Evolutionary conservation across 176 grass and related monocot genomes (phyloP).

Genomic region (Bothriochloa decipiens): DNA sequence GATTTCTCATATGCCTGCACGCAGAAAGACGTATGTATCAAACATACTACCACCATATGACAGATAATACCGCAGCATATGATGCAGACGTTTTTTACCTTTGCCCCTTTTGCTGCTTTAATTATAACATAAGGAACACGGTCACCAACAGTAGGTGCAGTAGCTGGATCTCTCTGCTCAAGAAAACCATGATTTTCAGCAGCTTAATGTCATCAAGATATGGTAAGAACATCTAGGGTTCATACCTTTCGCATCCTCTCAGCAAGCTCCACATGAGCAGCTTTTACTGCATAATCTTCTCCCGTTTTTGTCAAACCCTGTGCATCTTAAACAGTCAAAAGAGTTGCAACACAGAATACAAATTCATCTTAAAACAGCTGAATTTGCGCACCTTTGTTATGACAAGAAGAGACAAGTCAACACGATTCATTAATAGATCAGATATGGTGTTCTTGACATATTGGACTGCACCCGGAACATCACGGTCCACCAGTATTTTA

Average conservation of each 20-base stretch:
- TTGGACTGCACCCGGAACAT: slow-evolving; percentile 90
- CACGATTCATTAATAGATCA: slow-evolving; percentile 96
- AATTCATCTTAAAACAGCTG: background rate
- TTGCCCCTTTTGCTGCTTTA: slow-evolving; percentile 96
- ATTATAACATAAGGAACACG: slow-evolving; percentile 98
- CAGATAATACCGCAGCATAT: background rate
- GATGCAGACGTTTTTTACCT: slow-evolving; percentile 51
- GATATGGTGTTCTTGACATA: slow-evolving; percentile 99
- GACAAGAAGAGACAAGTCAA: slow-evolving; percentile 96
- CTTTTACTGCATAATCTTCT: slow-evolving; percentile 94
- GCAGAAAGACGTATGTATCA: slow-evolving; percentile 43
- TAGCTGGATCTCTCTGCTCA: slow-evolving; percentile 91
- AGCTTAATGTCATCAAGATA: slow-evolving; percentile 21
- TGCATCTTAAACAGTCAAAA: slow-evolving; percentile 25
- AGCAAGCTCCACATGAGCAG: slow-evolving; percentile 99
- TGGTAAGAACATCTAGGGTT: slow-evolving; percentile 21
- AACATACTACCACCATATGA: background rate
- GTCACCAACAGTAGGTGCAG: slow-evolving; percentile 94
- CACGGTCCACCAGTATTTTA: slow-evolving; percentile 90
- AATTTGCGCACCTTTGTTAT: slow-evolving; percentile 84
- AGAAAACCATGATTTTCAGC: slow-evolving; percentile 45
- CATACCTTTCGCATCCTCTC: slow-evolving; percentile 95
- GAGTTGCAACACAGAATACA: background rate
- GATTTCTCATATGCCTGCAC: slow-evolving; percentile 94
- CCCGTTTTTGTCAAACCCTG: slow-evolving; percentile 99